Base-by-base conservation (phyloP, 2,329 filamentous ascomycete genomes). In the Teratosphaeria pseudoeucalypti region DNA sequence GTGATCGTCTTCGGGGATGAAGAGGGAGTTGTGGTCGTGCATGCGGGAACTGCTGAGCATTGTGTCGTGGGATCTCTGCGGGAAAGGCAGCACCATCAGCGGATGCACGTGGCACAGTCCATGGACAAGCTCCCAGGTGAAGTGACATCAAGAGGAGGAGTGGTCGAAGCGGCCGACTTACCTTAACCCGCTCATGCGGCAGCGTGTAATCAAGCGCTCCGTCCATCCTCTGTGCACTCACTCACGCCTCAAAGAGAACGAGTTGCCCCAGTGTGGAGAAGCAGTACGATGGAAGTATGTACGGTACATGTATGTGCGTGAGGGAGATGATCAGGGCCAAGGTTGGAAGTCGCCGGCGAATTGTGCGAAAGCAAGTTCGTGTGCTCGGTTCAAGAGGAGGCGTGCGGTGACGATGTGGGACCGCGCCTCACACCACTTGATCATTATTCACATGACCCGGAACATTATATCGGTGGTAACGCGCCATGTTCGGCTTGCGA, bases 1-100 rank as follows among this genome's bases (percentile, higher is more conserved):
- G 60, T 68, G 68, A 43, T 66, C 64, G 58, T 69, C 64, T 37
- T 66, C 60, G n/a, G 67, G 61, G 10, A 70, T 62, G 57, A 71
- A 71, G 37, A 72, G 66, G 34, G 69, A 58, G 27, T 49, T 29
- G 56, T 12, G 26, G 32, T 49, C 39, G 34, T 57, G 43, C 43
- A 49, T 49, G 43, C 43, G 43, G 43, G n/a, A n/a, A n/a, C 43
- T 49, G 43, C 43, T 49, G n/a, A 49, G 43, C 64, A 66, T 66
- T 14, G 55, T 56, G 43, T 58, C 58, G 61, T 66, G 58, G 52
- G 59, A 60, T 58, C 60, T 57, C 60, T 61, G 54, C 16, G 16
- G n/a, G 34, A 14, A 23, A 11, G 6, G 5, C 6, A 19, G 19
- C 6, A 49, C 16, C 9, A 49, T 49, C 43, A 49, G 43, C 19